Conservation (phyloP, 1,284 basidiomycete species). For the Xerocomus minutiporus region DNA sequence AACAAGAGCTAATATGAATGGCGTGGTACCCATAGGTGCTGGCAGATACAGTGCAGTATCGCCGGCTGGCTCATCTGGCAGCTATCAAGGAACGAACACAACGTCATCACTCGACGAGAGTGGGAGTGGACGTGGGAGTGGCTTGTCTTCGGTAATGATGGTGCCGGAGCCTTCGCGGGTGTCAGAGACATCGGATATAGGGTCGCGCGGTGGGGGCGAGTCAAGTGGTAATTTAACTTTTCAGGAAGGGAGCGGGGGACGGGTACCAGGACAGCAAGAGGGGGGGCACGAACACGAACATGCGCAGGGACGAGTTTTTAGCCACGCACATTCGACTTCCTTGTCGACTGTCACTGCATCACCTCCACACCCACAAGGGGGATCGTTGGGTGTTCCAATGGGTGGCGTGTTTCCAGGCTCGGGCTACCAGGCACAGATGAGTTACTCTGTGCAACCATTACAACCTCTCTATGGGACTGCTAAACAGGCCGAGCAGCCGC, state of each 20-base stretch:
- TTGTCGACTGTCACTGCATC: conserved; percentile 27
- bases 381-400: neutral
- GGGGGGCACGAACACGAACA: neutral
- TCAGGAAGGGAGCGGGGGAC: conserved; percentile 4
- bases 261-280: neutral
- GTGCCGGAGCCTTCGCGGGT: conserved; percentile 14
- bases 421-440: conserved; percentile 2
- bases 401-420: neutral
- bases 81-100: conserved; percentile 14
- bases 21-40: conserved; percentile 8
- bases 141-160: conserved; percentile 19
- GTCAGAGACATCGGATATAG: conserved; percentile 2
- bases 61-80: conserved; percentile 24
- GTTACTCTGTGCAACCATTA: conserved; percentile 7
- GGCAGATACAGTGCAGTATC: conserved; percentile 18
- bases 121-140: conserved; percentile 11
- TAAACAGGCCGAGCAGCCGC: conserved; percentile 8
- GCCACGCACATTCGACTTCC: conserved; percentile 24
- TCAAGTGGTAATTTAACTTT: neutral
- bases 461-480: conserved; percentile 4
- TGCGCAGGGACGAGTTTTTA: neutral
- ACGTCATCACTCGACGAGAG: conserved; percentile 19
- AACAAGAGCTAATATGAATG: conserved; percentile 13
- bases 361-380: conserved; percentile 11
- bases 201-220: neutral